Evolutionary conservation across 2,329 filamentous ascomycete species (phyloP), one percentile per base, ranked within the genome.

Genomic region (Fusarium coffeatum): DNA sequence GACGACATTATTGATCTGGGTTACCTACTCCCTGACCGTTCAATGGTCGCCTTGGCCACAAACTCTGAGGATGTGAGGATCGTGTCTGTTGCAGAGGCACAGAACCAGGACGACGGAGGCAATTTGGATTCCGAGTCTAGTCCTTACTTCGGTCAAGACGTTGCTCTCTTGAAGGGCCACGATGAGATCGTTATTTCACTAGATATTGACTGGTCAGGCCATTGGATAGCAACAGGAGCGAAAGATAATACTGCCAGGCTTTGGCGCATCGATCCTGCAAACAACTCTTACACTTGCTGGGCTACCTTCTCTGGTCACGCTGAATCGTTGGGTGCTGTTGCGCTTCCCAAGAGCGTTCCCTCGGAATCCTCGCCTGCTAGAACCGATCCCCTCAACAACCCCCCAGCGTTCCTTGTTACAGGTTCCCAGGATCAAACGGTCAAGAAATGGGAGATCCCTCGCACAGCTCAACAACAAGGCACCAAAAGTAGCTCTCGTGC

Each of bases 1-100:
- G 97, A 99, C 78, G 96, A 99, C 79, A 94, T 99, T 55, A 98
- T 99, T 72, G 97, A 99, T 77, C 83, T 99, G 34, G 92, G 91
- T 30, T 98, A 96, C 75, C 85, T 98, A 57, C 89, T 96, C 3
- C 88, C 90, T 1, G 91, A 97, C 74, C 89, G 88, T 60, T 95
- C 93, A 5, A 82, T 97, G 54, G 86, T 99, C 66, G 97, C 96
- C 8, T 83, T 99, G 27, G 96, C 95, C 9, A 98, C 95, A 4
- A 99, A 99, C 78, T 93, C 94, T 0, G 96, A 99, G 80, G 94
- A 97, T 67, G 88, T 99, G 55, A 89, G 95, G 48, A 87, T 99
- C 59, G 89, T 99, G 5, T 97, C 93, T 2, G 86, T 96, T 10
- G 80, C 80, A 30, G 83, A 84, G 28, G 72, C 80, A 27, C 72